These are phyloP conservation scores for Teunomyces funiuensis DNA, from an alignment of 805 yeast species.

Conservation along the genomic window DNA sequence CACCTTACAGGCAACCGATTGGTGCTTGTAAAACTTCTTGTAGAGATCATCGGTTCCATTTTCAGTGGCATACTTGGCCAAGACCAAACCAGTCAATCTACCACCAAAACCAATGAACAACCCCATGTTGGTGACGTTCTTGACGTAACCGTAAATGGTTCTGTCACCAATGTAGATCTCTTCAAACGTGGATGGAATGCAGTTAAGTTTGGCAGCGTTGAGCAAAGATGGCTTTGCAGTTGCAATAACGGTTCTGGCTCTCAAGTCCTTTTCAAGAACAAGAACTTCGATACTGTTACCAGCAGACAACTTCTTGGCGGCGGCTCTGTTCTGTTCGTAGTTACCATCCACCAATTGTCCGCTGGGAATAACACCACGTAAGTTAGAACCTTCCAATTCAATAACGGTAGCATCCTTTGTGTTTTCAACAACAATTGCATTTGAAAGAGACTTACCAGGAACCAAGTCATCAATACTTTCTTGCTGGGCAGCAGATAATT, in stretches of 20 bases:
- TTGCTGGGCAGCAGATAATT: conserved; percentile 47
- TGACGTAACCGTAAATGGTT: conserved; percentile 69
- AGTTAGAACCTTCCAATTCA: conserved; percentile 42
- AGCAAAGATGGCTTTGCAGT: conserved; percentile 68
- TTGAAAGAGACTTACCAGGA: conserved; percentile 62
- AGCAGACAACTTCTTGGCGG: conserved; percentile 58
- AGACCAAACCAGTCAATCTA: conserved; percentile 76
- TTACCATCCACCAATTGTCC: conserved; percentile 80
- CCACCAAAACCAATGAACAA: conserved; percentile 81
- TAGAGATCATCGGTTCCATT: conserved; percentile 51
- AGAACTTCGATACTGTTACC: conserved; percentile 64
- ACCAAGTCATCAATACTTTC: conserved; percentile 46
- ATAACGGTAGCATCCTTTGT: conserved; percentile 73
- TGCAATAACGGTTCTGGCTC: conserved; percentile 59
- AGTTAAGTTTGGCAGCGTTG: conserved; percentile 53
- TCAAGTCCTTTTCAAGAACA: conserved; percentile 64
- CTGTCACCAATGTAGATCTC: conserved; percentile 51
- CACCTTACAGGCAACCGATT: conserved; percentile 70
- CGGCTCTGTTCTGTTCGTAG: conserved; percentile 67
- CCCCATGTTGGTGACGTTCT: conserved; percentile 76
- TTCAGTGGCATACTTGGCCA: conserved; percentile 67
- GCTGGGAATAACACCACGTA: conserved; percentile 69
- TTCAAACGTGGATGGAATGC: conserved; percentile 57
- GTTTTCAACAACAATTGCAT: conserved; percentile 67
- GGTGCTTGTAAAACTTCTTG: conserved; percentile 57